These are phyloP conservation scores for Rubia yunnanensis DNA, from an alignment of 257 asterid genomes.

Conservation along the genomic window DNA sequence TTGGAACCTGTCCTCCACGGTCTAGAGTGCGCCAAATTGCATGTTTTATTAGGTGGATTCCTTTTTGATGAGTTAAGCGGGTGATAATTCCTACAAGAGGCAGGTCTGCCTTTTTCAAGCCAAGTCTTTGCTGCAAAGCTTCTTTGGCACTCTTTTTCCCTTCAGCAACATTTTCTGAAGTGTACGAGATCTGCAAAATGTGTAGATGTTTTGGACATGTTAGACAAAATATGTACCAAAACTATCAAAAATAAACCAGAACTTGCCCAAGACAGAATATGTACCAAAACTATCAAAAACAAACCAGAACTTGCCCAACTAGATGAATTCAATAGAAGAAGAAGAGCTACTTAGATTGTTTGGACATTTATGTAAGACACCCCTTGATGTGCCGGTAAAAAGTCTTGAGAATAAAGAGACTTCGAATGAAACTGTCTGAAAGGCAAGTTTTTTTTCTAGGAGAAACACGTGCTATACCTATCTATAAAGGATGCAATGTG, in stretches of 20 bases:
- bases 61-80: slow-evolving; percentile 98
- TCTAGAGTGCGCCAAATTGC: slow-evolving; percentile 90
- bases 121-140: slow-evolving; percentile 81
- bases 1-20: slow-evolving; percentile 78
- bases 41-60: slow-evolving; percentile 95
- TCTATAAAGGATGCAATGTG: too few species aligned
- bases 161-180: slow-evolving; percentile 87
- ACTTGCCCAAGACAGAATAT: background rate
- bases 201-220: slow-evolving; percentile 3
- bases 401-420: too few species aligned
- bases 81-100: slow-evolving; percentile 88
- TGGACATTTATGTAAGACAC: too few species aligned
- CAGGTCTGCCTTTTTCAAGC: slow-evolving; percentile 58
- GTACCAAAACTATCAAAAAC: background rate
- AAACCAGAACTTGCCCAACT: background rate
- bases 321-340: background rate
- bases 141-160: slow-evolving; percentile 94
- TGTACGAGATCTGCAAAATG: slow-evolving; percentile 53
- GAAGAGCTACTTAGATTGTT: background rate
- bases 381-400: too few species aligned
- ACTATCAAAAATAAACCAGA: background rate
- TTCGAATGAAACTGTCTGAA: too few species aligned
- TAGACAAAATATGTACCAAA: background rate
- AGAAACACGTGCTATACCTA: too few species aligned
- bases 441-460: too few species aligned